Conservation (phyloP, 495 filamentous ascomycete species). For the Bryoglossum gracile region DNA sequence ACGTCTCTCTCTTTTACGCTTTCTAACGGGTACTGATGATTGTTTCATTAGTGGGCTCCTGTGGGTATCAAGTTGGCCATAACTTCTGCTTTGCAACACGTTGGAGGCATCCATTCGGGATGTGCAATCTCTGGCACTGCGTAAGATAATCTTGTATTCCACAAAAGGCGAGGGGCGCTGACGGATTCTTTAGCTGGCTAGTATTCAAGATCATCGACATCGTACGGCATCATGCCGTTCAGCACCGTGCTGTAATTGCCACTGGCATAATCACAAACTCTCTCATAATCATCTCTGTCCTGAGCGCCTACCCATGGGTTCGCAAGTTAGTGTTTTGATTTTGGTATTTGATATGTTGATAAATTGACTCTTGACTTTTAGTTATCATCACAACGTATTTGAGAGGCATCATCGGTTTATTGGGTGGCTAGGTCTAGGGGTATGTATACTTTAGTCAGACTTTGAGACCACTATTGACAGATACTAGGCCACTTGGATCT, state of each 20-base stretch:
- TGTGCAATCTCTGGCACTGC: constrained; percentile 36
- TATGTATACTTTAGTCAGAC: constrained; percentile 19
- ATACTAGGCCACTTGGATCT: constrained; percentile 34
- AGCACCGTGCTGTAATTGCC: constrained; percentile 30
- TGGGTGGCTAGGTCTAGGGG: constrained; percentile 37
- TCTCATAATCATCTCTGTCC: constrained; percentile 34
- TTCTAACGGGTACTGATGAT: constrained; percentile 13
- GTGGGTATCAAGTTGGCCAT: constrained; percentile 31
- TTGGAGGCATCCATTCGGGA: constrained; percentile 39
- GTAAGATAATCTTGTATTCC: constrained; percentile 23
- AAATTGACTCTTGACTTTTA: too few species aligned
- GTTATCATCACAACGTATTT: constrained; percentile 34
- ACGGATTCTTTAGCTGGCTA: constrained; percentile 30
- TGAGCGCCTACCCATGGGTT: constrained; percentile 40
- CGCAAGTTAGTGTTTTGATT: constrained; percentile 31
- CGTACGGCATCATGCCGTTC: constrained; percentile 23
- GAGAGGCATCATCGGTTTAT: constrained; percentile 39
- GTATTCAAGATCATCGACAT: constrained; percentile 39
- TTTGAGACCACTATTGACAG: constrained; percentile 11
- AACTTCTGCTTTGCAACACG: constrained; percentile 36
- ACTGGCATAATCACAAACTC: constrained; percentile 37
- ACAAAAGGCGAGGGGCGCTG: constrained; percentile 4
- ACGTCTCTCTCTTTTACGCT: constrained; percentile 17
- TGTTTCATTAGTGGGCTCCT: constrained; percentile 33
- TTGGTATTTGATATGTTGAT: constrained; percentile 1